Base-by-base conservation (phyloP, 345 rosid species). In the Acer negundo region DNA sequence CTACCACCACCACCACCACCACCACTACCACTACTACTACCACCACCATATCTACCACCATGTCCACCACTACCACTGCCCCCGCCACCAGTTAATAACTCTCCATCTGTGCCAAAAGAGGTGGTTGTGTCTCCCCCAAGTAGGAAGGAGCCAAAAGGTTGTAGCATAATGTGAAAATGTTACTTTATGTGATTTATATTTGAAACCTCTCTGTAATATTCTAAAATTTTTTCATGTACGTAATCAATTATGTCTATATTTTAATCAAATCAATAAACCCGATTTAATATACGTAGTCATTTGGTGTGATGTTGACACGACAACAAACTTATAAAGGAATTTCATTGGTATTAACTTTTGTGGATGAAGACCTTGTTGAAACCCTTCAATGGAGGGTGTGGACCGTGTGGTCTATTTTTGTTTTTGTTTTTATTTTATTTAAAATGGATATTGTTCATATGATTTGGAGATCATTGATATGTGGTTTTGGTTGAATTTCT, bases 131-230 rank as follows among this genome's bases (percentile, higher is more conserved):
- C 74, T 28, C 15, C 74, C 16, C 16, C 62, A 28, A 16, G 42
- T 51, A 9, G 10, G 9, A 19, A 16, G 58, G 58, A 70, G 56
- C 40, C 44, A 24, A 19, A 70, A 71, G 55, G 63, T 22, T 53
- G 74, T 55, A 49, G 13, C 62, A 49, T 69, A 69, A 71, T 53
- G 63, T 70, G 62, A 42, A 70, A 51, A 3, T 70, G 71, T 44
- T 68, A 13, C 55, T 4, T 35, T 35, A 35, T 35, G 38, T 1
- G 0, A 35, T 35, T 35, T 35, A 4, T 31, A 4, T 31, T 31
- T 31, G 35, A 31, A 31, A 31, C 35, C 35, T 31, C 35, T 31
- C 5, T 31, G 35, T 3, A 31, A 31, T 35, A 35, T 35, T 35
- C 6, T 35, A 35, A 35, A 35, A 4, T 35, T 35, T 35, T 35